phyloP scores from a whole-genome alignment of 495 filamentous ascomycete species.

The Thermochaetoides thermophila region DNA sequence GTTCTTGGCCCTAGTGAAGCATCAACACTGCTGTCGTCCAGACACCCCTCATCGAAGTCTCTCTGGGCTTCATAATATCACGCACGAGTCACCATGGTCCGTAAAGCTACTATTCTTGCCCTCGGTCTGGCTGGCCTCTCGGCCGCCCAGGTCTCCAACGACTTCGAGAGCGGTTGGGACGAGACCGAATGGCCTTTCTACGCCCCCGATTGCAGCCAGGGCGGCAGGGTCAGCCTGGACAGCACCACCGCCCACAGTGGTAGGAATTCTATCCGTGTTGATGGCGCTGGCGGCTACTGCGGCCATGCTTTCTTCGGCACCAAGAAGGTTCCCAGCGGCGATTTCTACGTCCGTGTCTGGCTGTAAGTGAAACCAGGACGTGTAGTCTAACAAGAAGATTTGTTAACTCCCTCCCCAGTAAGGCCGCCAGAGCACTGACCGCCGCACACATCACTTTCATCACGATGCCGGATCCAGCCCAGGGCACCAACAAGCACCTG shows the following conservation, averaged over 20 bases:
- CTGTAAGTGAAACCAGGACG: conserved; percentile 29
- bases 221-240: conserved; percentile 39
- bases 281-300: conserved; percentile 39
- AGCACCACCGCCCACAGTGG: conserved; percentile 35
- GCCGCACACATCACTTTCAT: conserved; percentile 44
- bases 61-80: too few species aligned
- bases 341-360: conserved; percentile 38
- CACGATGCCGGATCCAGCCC: conserved; percentile 42
- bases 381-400: conserved; percentile 11
- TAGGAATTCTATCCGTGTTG: conserved; percentile 39
- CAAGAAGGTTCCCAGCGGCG: conserved; percentile 36
- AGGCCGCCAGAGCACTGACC: conserved; percentile 37
- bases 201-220: conserved; percentile 41
- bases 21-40: too few species aligned
- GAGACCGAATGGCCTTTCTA: conserved; percentile 38
- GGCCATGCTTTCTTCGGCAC: conserved; percentile 47
- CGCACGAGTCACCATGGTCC: conserved; percentile 5
- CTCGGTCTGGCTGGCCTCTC: conserved; percentile 32
- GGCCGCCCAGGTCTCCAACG: conserved; percentile 35
- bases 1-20: too few species aligned
- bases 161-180: conserved; percentile 41
- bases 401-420: conserved; percentile 18
- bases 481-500: conserved; percentile 39
- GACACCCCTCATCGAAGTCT: too few species aligned
- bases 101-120: conserved; percentile 24